These are phyloP conservation scores for Botryotinia calthae DNA, from an alignment of 2,329 filamentous ascomycete species.

Conservation along the genomic window DNA sequence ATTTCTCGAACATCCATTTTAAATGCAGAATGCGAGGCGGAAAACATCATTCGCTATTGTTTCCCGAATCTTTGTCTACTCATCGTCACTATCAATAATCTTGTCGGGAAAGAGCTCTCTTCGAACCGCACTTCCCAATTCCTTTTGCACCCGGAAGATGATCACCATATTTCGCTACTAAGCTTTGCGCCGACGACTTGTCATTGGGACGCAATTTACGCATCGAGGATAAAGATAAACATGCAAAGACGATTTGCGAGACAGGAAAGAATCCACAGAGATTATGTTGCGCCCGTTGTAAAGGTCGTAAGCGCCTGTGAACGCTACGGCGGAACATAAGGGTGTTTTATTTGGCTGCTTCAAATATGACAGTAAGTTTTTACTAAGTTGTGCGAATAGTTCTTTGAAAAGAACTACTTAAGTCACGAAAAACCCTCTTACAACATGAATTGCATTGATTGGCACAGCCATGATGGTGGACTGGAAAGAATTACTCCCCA, in stretches of 20 bases:
- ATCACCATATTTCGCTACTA: not conserved
- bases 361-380: not conserved
- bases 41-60: conserved; percentile 2
- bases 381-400: not conserved
- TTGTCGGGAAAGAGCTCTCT: not conserved
- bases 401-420: not conserved
- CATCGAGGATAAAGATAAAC: not conserved
- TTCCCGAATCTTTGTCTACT: conserved; percentile 11
- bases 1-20: conserved; percentile 9
- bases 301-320: not conserved
- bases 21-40: not conserved
- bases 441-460: not conserved
- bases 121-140: not conserved
- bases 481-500: not conserved
- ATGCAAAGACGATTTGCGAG: conserved; percentile 10
- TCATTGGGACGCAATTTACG: conserved; percentile 1
- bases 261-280: conserved; percentile 6
- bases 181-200: not conserved
- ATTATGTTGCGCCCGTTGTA: not conserved
- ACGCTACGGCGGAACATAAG: not conserved
- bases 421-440: not conserved
- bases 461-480: not conserved
- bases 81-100: not conserved
- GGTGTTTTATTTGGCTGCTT: not conserved
- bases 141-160: not conserved